These are phyloP conservation scores for Kalanchoe fedtschenkoi DNA, from an alignment of 164 flowering plant genomes.

Conservation along the genomic window DNA sequence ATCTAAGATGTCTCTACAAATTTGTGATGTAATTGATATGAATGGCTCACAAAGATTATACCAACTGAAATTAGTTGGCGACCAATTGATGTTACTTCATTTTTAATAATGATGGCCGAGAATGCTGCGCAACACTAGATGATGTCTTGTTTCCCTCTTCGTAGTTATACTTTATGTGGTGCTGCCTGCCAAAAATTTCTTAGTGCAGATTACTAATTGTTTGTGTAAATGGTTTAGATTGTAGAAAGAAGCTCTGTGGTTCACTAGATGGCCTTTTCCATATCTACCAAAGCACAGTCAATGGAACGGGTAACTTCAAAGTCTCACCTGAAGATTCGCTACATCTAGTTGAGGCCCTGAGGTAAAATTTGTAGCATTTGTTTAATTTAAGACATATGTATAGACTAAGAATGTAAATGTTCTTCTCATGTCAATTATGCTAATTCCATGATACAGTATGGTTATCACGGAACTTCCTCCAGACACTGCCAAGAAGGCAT, in stretches of 20 bases:
- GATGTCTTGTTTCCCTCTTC: not conserved
- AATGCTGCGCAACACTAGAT: not conserved
- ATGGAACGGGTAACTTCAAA: too few species aligned
- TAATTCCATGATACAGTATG: constrained; percentile 21
- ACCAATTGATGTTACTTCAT: not conserved
- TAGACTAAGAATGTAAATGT: constrained; percentile 57
- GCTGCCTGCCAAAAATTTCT: not conserved
- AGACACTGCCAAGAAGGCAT: too few species aligned
- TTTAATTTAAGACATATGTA: constrained; percentile 55
- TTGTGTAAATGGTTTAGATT: constrained; percentile 35
- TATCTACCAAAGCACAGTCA: too few species aligned
- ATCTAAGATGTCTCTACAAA: not conserved
- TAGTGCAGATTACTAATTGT: not conserved
- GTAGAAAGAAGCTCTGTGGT: constrained; percentile 82
- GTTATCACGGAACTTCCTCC: too few species aligned
- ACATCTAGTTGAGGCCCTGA: too few species aligned
- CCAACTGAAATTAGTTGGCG: not conserved
- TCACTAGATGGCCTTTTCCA: constrained; percentile 81
- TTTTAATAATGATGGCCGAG: not conserved
- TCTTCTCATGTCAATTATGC: not conserved
- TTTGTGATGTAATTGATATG: not conserved
- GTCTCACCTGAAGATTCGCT: too few species aligned
- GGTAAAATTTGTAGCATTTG: too few species aligned
- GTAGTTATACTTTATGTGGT: not conserved
- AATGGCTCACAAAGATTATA: not conserved